A percentile compares a stretch with the other conserved stretches of the same genome.
phyloP scores from a whole-genome alignment of 495 filamentous ascomycete genomes.

The Cetradonia linearis region DNA sequence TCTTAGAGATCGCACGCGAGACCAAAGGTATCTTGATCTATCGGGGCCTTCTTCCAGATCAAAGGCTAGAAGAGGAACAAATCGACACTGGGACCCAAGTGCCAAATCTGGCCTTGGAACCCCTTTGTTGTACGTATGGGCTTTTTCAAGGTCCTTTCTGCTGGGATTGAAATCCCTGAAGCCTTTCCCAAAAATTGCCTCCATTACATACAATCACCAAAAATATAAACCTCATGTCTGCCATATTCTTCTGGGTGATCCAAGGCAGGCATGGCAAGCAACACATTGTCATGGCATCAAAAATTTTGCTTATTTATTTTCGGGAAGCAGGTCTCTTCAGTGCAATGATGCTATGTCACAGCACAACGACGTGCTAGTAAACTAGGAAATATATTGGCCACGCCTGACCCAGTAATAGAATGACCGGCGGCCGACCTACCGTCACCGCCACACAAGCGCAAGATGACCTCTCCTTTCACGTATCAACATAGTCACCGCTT shows the following conservation, averaged over 20 bases:
- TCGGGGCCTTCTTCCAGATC: neutral
- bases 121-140: slow-evolving; percentile 4
- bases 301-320: neutral
- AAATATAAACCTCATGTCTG: neutral
- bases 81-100: neutral
- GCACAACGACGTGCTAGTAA: neutral
- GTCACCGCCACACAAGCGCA: slow-evolving; percentile 15
- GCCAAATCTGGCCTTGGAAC: neutral
- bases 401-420: neutral
- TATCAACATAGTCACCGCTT: slow-evolving; percentile 69
- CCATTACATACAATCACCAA: neutral
- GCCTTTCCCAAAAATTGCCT: neutral
- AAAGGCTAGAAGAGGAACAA: slow-evolving; percentile 3
- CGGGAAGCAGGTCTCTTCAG: neutral
- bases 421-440: neutral
- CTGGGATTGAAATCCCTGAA: neutral
- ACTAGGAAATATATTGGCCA: neutral
- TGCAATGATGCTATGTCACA: neutral
- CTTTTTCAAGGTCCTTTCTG: slow-evolving; percentile 1
- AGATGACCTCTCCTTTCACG: slow-evolving; percentile 52
- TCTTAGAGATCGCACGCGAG: neutral
- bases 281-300: neutral
- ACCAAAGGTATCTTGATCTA: neutral
- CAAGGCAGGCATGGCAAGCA: neutral
- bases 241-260: neutral